Evolutionary conservation across 2,329 filamentous ascomycete species (phyloP).

Genomic region (Ilyonectria robusta): DNA sequence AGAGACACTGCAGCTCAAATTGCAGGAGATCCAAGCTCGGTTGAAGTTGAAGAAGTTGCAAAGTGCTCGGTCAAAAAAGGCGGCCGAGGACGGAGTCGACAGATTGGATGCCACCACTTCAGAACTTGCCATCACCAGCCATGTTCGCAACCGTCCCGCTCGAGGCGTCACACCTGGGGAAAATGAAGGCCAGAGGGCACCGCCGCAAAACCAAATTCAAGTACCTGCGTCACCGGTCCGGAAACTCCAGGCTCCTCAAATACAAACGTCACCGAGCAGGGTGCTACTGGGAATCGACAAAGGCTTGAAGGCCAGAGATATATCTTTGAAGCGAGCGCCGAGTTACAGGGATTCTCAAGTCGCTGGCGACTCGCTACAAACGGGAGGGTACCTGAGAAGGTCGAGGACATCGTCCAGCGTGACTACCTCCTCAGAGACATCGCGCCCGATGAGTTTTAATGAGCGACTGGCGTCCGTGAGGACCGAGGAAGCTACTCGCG

Average conservation of each 20-base stretch:
- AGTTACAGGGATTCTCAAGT: slow-evolving; percentile 54
- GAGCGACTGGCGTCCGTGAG: slow-evolving; percentile 85
- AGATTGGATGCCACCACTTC: slow-evolving; percentile 36
- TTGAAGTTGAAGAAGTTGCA: slow-evolving; percentile 90
- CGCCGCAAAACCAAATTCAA: slow-evolving; percentile 67
- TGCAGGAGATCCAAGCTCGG: slow-evolving; percentile 90
- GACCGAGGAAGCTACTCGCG: slow-evolving; percentile 65
- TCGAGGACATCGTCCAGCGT: slow-evolving; percentile 56
- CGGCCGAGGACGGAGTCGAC: slow-evolving; percentile 35
- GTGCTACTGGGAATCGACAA: slow-evolving; percentile 91
- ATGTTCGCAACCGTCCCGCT: slow-evolving; percentile 36
- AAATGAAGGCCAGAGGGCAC: slow-evolving; percentile 36
- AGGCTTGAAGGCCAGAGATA: slow-evolving; percentile 82
- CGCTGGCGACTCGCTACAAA: slow-evolving; percentile 35
- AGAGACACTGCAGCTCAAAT: slow-evolving; percentile 87
- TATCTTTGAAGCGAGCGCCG: slow-evolving; percentile 85
- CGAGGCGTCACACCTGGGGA: slow-evolving; percentile 48
- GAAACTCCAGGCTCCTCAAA: slow-evolving; percentile 63
- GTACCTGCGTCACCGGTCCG: slow-evolving; percentile 83
- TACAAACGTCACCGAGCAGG: slow-evolving; percentile 82
- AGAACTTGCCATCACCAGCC: slow-evolving; percentile 42
- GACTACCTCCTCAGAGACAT: slow-evolving; percentile 46
- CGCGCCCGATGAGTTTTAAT: slow-evolving; percentile 77
- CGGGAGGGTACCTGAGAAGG: slow-evolving; percentile 61
- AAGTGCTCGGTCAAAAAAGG: slow-evolving; percentile 59